Evolutionary conservation across 805 yeast genomes (phyloP), one percentile per base, ranked within the genome.

Genomic region (Babjeviella inositovora): DNA sequence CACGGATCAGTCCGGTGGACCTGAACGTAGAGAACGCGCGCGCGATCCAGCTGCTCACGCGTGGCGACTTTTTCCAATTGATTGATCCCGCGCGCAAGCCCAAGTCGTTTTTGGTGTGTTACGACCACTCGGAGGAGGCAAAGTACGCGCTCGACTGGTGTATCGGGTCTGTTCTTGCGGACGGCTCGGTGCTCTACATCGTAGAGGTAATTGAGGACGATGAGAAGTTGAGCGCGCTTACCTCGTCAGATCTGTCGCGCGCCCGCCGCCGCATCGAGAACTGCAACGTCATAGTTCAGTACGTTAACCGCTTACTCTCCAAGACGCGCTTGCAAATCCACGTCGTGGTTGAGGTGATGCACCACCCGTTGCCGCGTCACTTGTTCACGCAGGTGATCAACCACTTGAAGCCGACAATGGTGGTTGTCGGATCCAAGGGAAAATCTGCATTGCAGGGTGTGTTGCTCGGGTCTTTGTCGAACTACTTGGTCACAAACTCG

Each of bases 101-200:
- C 19, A 68, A 69, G 34, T 64, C 79, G 39, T 81, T 71, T 43
- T 47, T 84, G 22, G 61, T 82, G 11, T 81, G 90, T 38, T 65
- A 76, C 53, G 95, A 85, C 42, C 62, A 76, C 31, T 70, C 87
- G 4, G 76, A 81, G 1, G 95, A 82, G 41, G 73, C 93, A 2
- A 57, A 61, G 18, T 77, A 76, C 44, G 90, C 95, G 0, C 54
- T 85, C 12, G 90, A 81, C 37, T 84, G 94, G 77, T 67, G 84
- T 20, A 57, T 85, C 34, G 96, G 96, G 3, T 67, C 93, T 0
- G 74, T 82, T 1, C 56, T 84, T 22, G 75, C 72, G 12, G 84
- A 80, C 38, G 90, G 90, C 0, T 76, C 82, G 25, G 81, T 84
- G 1, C 47, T 84, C 25, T 80, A 77, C 41, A 65, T 81, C 11